Evolutionary conservation across 306 rosid genomes (phyloP).

Genomic region (Corylus americana): DNA sequence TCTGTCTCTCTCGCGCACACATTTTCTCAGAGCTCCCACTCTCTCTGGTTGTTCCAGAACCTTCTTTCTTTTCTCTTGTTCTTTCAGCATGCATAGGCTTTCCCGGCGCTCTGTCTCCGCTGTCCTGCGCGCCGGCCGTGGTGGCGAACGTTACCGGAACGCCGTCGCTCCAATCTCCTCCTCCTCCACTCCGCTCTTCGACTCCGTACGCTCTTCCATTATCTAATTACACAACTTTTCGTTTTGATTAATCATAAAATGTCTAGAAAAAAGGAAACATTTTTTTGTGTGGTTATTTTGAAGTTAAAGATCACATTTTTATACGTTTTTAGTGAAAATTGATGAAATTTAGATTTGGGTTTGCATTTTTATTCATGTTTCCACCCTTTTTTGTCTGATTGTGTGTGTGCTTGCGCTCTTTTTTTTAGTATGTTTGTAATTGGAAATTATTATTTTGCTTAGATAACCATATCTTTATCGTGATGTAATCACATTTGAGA

Average conservation of each 20-base stretch:
- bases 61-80: background rate
- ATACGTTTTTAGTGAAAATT: background rate
- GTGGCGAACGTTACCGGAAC: constrained; percentile 40
- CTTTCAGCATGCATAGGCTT: constrained; percentile 61
- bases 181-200: constrained; percentile 27
- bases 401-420: background rate
- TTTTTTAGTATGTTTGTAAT: background rate
- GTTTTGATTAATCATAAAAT: background rate
- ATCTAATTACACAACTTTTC: background rate
- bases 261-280: background rate
- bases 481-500: background rate
- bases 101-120: constrained; percentile 65
- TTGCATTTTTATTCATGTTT: background rate
- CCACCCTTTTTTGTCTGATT: background rate
- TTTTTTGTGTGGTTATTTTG: background rate
- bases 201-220: constrained; percentile 38
- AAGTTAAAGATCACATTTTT: background rate
- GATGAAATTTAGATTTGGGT: background rate
- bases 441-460: background rate
- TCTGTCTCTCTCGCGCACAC: background rate
- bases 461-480: background rate
- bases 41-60: background rate
- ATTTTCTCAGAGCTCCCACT: background rate
- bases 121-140: constrained; percentile 48
- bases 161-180: constrained; percentile 45